Conservation (phyloP, 768 basidiomycete species). For the Naganishia vaughanmartiniae region DNA sequence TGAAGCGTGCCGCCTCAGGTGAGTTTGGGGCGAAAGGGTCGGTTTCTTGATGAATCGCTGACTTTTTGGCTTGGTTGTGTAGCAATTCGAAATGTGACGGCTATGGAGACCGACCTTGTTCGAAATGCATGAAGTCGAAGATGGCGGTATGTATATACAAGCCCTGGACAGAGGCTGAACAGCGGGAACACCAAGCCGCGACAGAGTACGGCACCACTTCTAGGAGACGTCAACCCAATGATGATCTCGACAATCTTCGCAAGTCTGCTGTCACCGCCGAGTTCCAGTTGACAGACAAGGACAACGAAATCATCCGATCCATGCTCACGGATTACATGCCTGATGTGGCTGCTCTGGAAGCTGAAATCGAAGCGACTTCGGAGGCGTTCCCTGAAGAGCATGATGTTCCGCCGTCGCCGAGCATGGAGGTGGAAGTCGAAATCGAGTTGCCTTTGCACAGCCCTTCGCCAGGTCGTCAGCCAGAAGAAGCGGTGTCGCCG, state of each 20-base stretch:
- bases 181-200: not conserved
- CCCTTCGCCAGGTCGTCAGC: not conserved
- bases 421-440: slow-evolving; percentile 11
- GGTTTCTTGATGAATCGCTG: too few relatives aligned
- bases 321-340: slow-evolving; percentile 17
- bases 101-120: slow-evolving; percentile 14
- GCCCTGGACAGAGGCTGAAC: slow-evolving; percentile 8
- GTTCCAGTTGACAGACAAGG: not conserved
- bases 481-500: not conserved
- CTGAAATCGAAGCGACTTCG: not conserved
- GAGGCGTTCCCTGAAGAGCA: not conserved
- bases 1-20: slow-evolving; percentile 14
- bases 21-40: not conserved
- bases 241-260: not conserved
- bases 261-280: not conserved
- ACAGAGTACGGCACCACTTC: not conserved
- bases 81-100: slow-evolving; percentile 15
- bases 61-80: not conserved
- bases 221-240: slow-evolving; percentile 1
- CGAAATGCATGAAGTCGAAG: not conserved
- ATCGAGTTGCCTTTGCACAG: slow-evolving; percentile 7
- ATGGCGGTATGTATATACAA: not conserved
- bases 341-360: not conserved
- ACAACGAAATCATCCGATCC: slow-evolving; percentile 1
- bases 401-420: not conserved